Conservation (phyloP, 2,329 filamentous ascomycete species). For the Harringtonia aguacate region DNA sequence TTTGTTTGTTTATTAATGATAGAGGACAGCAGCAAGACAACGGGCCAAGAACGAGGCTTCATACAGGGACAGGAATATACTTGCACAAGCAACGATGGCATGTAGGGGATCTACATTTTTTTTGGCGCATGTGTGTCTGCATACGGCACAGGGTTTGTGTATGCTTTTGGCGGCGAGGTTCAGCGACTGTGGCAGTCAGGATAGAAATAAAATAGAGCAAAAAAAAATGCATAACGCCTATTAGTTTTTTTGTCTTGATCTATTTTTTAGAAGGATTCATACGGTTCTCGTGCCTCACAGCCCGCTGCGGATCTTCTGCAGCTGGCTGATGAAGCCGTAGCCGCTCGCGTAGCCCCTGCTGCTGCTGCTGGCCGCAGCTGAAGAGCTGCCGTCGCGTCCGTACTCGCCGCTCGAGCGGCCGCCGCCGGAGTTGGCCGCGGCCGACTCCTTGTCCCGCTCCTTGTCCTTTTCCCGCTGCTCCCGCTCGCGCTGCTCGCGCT, state of each 20-base stretch:
- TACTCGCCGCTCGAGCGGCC: not conserved
- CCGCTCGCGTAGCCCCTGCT: constrained; percentile 34
- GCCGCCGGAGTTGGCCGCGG: not conserved
- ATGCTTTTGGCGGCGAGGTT: too few species aligned
- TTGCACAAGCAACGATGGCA: too few species aligned
- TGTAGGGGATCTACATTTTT: too few species aligned
- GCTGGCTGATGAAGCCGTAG: constrained; percentile 51
- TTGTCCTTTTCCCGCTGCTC: constrained; percentile 4
- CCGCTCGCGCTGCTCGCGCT: constrained; percentile 17
- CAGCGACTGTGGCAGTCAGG: too few species aligned
- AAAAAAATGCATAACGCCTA: not conserved
- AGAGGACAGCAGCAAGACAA: too few species aligned
- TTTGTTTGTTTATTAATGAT: not conserved
- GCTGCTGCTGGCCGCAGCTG: not conserved
- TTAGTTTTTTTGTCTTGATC: not conserved
- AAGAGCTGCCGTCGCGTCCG: not conserved
- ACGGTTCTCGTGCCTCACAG: constrained; percentile 22
- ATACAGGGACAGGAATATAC: too few species aligned
- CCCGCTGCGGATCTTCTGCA: constrained; percentile 48
- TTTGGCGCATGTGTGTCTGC: too few species aligned
- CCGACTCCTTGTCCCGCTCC: not conserved
- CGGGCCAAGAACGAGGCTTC: too few species aligned
- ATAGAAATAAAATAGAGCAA: too few species aligned
- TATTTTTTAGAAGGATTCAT: too few species aligned
- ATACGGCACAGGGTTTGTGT: too few species aligned